Base-by-base conservation (phyloP, 805 yeast genomes). In the Starmerella bombi region DNA sequence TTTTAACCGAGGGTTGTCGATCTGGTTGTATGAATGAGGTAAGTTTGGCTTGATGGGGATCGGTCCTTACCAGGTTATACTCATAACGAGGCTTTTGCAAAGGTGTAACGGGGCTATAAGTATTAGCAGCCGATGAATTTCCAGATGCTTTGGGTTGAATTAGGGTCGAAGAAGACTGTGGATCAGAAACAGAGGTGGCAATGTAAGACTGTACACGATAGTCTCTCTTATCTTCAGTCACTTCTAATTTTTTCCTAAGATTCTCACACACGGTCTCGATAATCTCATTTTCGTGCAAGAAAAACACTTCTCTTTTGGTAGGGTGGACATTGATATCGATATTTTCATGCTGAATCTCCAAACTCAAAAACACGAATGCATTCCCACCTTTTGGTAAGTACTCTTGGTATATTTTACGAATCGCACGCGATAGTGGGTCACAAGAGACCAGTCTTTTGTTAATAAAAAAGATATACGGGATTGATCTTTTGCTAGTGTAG, bases 301-400 rank as follows among this genome's bases (percentile, higher is more conserved):
- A 85, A 32, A 93, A 59, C 2, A 91, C 96, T 52, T 88, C 96
- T 43, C 88, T 69, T 51, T 91, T 91, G 0, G 97, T 88, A 0
- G 98, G 98, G 55, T 91, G 98, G 12, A 91, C 77, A 56, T 91
- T 91, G 14, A 91, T 97, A 57, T 91, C 98, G 6, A 91, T 67
- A 45, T 77, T 76, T 25, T 60, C 61, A 1, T 95, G 81, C 18
- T 67, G 63, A 2, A 91, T 73, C 16, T 63, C 63, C n/a, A 91
- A 56, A 36, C 81, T 67, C 38, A 91, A 43, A 58, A 85, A 91
- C 1, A 82, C 67, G 55, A 91, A 91, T 0, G 93, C 79, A 49
- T 69, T 73, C 12, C 41, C 39, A 33, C 66, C 66, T 50, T 78
- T 81, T 0, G 96, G 95, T 16, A 88, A 59, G 54, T 71, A 81